phyloP scores from a whole-genome alignment of 208 protist genomes.

The Herpetomonas samuelpessoai region DNA sequence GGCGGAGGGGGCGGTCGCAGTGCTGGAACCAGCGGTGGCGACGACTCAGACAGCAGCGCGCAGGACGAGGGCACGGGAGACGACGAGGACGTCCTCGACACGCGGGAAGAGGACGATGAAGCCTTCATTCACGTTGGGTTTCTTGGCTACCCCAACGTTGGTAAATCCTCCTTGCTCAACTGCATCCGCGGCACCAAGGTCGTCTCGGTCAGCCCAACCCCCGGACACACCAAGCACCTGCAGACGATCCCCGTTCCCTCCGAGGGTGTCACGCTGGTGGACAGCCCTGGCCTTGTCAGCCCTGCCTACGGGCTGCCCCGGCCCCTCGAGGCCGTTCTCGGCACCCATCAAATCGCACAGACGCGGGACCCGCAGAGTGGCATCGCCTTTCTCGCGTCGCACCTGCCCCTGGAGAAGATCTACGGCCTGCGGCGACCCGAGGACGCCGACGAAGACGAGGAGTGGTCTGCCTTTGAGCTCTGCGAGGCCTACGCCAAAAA shows the following conservation, averaged over 20 bases:
- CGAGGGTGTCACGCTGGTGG: slow-evolving; percentile 88
- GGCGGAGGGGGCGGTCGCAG: neutral
- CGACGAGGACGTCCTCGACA: slow-evolving; percentile 16
- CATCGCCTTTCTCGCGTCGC: slow-evolving; percentile 88
- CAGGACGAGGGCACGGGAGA: slow-evolving; percentile 8
- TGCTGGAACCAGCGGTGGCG: slow-evolving; percentile 4
- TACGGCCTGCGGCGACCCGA: slow-evolving; percentile 84
- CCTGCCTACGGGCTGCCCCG: slow-evolving; percentile 79
- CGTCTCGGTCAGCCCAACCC: slow-evolving; percentile 90
- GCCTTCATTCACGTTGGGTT: slow-evolving; percentile 73
- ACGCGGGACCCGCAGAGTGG: slow-evolving; percentile 94
- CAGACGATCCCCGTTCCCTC: slow-evolving; percentile 93
- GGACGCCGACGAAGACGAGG: slow-evolving; percentile 30
- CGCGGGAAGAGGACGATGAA: slow-evolving; percentile 20
- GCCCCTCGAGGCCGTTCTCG: slow-evolving; percentile 92
- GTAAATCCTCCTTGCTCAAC: slow-evolving; percentile 97
- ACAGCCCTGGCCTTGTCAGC: slow-evolving; percentile 95
- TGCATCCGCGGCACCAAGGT: slow-evolving; percentile 95
- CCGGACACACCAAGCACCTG: slow-evolving; percentile 97
- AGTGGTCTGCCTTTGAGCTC: slow-evolving; percentile 87
- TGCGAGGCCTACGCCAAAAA: slow-evolving; percentile 94
- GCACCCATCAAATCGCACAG: slow-evolving; percentile 96
- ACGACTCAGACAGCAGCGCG: slow-evolving; percentile 8
- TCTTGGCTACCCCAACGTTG: slow-evolving; percentile 93
- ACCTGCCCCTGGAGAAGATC: slow-evolving; percentile 88